These are phyloP conservation scores for Onygenales sp. DNA, from an alignment of 2,329 filamentous ascomycete genomes.

Conservation along the genomic window DNA sequence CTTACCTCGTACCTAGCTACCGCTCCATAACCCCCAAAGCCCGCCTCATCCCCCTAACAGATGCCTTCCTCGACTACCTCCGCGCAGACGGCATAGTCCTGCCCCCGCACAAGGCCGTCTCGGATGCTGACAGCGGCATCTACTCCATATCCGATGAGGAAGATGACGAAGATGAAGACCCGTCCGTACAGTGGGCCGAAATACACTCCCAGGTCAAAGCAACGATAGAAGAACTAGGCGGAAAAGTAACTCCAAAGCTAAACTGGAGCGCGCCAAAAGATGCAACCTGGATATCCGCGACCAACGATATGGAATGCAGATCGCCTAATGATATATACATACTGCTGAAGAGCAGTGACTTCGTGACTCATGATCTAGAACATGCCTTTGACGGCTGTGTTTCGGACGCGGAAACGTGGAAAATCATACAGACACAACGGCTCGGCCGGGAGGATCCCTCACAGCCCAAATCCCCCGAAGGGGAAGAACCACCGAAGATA, in stretches of 20 bases:
- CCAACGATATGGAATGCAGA: conserved; percentile 85
- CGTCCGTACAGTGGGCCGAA: conserved; percentile 52
- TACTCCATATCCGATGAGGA: conserved; percentile 45
- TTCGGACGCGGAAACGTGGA: conserved; percentile 34
- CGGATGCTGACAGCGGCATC: conserved; percentile 51
- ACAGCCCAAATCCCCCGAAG: background rate
- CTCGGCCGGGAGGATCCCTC: background rate
- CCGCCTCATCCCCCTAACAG: conserved; percentile 66
- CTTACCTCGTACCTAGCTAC: conserved; percentile 45
- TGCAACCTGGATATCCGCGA: conserved; percentile 79
- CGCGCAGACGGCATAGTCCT: conserved; percentile 87
- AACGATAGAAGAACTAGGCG: conserved; percentile 71
- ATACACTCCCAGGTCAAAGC: conserved; percentile 68
- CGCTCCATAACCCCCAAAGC: conserved; percentile 75
- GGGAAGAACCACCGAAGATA: conserved; percentile 34
- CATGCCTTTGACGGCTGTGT: conserved; percentile 77
- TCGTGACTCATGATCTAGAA: conserved; percentile 86
- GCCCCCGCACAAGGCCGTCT: conserved; percentile 39
- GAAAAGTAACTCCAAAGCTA: conserved; percentile 80
- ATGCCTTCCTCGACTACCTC: conserved; percentile 73
- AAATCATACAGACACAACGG: background rate
- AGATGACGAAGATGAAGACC: conserved; percentile 49
- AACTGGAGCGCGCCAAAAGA: conserved; percentile 98
- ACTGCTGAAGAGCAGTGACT: conserved; percentile 87
- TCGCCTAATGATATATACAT: conserved; percentile 87